phyloP scores from a whole-genome alignment of 805 yeast genomes.

The Nakazawaea siamensis region DNA sequence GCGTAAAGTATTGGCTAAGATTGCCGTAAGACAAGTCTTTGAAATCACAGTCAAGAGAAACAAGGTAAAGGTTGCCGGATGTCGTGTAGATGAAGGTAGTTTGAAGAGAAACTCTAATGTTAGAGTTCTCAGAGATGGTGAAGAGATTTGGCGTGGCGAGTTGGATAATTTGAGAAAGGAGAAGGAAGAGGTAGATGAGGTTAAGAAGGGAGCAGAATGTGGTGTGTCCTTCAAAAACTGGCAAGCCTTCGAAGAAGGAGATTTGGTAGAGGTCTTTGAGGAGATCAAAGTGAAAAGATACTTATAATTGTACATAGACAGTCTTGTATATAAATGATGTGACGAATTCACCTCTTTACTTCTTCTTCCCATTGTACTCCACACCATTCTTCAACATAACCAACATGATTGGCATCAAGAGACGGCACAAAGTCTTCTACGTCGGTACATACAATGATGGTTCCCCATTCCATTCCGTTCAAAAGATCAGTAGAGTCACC shows the following conservation, averaged over 20 bases:
- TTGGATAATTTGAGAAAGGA: constrained; percentile 71
- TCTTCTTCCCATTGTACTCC: constrained; percentile 82
- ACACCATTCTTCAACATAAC: constrained; percentile 71
- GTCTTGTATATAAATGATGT: neutral
- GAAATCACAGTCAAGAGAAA: constrained; percentile 54
- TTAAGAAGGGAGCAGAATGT: constrained; percentile 83
- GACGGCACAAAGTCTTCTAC: constrained; percentile 15
- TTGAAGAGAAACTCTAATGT: constrained; percentile 47
- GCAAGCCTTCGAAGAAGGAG: constrained; percentile 68
- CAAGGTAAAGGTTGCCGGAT: constrained; percentile 72
- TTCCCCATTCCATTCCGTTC: constrained; percentile 97
- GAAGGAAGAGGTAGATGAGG: constrained; percentile 71
- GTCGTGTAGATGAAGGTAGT: constrained; percentile 65
- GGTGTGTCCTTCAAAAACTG: constrained; percentile 70
- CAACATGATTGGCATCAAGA: constrained; percentile 60
- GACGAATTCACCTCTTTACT: constrained; percentile 4
- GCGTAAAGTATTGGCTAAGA: constrained; percentile 56
- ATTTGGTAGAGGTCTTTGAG: constrained; percentile 65
- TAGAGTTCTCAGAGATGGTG: constrained; percentile 23
- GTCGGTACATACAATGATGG: constrained; percentile 74
- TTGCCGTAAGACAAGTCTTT: constrained; percentile 64
- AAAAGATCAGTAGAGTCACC: constrained; percentile 29
- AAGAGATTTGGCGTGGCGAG: constrained; percentile 27
- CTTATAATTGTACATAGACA: constrained; percentile 19
- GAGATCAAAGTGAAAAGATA: constrained; percentile 51